Percentiles rank a stretch among this genome's conserved stretches.
phyloP scores from a whole-genome alignment of 2,329 filamentous ascomycete species.

The Nectriaceae sp. region DNA sequence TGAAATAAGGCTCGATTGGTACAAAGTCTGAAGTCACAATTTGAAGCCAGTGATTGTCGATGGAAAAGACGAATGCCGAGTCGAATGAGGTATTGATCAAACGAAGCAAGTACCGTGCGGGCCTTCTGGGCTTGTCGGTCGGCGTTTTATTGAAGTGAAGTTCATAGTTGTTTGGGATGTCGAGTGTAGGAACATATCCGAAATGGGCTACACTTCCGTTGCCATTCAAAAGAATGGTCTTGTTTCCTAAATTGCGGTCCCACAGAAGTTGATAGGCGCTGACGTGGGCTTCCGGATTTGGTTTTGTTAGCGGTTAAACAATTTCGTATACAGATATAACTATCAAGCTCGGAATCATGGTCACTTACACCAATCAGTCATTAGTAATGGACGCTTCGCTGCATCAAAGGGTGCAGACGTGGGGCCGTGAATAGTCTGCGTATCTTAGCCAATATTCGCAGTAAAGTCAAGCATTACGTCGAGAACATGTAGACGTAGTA shows the following conservation, averaged over 20 bases:
- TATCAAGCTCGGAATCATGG: background rate
- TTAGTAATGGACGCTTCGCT: conserved; percentile 13
- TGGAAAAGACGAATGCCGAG: conserved; percentile 22
- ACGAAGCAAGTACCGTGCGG: conserved; percentile 18
- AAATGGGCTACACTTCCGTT: conserved; percentile 17
- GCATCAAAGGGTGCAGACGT: conserved; percentile 18
- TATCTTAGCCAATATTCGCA: no score
- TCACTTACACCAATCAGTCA: conserved; percentile 23
- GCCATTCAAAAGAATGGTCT: conserved; percentile 22
- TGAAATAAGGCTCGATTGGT: conserved; percentile 19
- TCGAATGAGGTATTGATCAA: conserved; percentile 24
- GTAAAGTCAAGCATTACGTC: background rate
- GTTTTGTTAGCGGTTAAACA: background rate
- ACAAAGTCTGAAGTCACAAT: conserved; percentile 21
- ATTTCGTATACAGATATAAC: background rate
- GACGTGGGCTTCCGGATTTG: conserved; percentile 7
- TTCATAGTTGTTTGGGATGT: conserved; percentile 10
- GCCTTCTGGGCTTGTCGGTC: conserved; percentile 15
- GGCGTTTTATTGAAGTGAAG: conserved; percentile 20
- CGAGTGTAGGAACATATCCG: conserved; percentile 6
- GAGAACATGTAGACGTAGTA: accelerated
- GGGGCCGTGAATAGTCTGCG: conserved; percentile 21
- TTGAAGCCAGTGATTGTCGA: conserved; percentile 24
- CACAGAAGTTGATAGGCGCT: conserved; percentile 16
- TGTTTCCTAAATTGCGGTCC: conserved; percentile 6